These are phyloP conservation scores for Kuraishia borneana DNA, from an alignment of 805 yeast genomes.

Conservation along the genomic window DNA sequence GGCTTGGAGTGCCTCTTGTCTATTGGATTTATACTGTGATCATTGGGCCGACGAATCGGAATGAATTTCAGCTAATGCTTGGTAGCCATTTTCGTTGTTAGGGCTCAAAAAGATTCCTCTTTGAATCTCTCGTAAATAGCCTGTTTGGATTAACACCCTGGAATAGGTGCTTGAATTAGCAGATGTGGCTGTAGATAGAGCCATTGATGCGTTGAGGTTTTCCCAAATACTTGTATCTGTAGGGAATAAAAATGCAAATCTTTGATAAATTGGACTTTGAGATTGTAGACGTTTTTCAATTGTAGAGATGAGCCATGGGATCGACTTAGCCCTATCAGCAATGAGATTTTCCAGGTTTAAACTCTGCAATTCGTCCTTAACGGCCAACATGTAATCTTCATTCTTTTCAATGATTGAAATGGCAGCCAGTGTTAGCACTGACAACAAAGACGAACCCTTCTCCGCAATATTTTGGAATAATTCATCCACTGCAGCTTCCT, in stretches of 20 bases:
- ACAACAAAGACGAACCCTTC: constrained; percentile 54
- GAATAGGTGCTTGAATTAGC: constrained; percentile 41
- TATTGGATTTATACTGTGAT: constrained; percentile 71
- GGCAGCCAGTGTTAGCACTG: constrained; percentile 71
- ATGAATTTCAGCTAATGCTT: constrained; percentile 1
- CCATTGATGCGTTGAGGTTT: constrained; percentile 41
- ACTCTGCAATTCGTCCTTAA: constrained; percentile 53
- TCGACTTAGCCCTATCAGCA: constrained; percentile 38
- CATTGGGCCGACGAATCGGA: constrained; percentile 24
- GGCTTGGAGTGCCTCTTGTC: constrained; percentile 90
- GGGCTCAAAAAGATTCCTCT: constrained; percentile 62
- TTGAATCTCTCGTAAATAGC: constrained; percentile 45
- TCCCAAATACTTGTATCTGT: constrained; percentile 60
- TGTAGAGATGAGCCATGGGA: constrained; percentile 48
- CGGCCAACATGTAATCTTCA: constrained; percentile 43
- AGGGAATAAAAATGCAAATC: constrained; percentile 68
- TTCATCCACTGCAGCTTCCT: constrained; percentile 78
- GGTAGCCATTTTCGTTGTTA: constrained; percentile 22
- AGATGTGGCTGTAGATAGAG: constrained; percentile 45
- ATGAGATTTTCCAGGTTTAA: constrained; percentile 34
- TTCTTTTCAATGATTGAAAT: constrained; percentile 56
- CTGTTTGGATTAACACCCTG: constrained; percentile 34
- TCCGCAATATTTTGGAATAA: constrained; percentile 52
- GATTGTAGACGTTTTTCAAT: constrained; percentile 29
- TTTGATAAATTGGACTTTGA: constrained; percentile 40